phyloP scores from a whole-genome alignment of 1,284 basidiomycete species.

The Lignosus rhinocerotis region DNA sequence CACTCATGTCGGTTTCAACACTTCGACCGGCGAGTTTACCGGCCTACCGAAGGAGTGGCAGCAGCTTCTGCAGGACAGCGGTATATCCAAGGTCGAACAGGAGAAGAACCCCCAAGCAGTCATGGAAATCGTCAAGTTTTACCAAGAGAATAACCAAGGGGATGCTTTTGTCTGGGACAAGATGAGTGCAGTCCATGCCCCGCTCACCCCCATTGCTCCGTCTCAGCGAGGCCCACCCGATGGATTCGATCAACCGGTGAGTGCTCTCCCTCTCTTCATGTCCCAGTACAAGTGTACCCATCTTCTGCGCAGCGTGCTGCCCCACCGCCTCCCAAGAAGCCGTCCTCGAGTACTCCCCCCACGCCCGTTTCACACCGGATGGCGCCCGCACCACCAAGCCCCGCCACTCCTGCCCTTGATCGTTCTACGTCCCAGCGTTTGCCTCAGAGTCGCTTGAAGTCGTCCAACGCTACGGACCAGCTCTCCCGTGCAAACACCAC shows the following conservation, averaged over 20 bases:
- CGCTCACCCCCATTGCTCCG: constrained; percentile 16
- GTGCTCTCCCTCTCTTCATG: constrained; percentile 26
- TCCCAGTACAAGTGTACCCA: constrained; percentile 16
- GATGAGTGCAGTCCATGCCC: constrained; percentile 57
- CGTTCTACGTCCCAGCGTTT: constrained; percentile 74
- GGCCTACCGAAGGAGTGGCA: constrained; percentile 99
- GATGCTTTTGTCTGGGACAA: constrained; percentile 74
- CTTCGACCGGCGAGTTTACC: constrained; percentile 96
- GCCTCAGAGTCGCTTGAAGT: constrained; percentile 54
- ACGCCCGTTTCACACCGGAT: constrained; percentile 61
- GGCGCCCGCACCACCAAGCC: constrained; percentile 64
- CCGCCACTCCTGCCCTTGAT: constrained; percentile 63
- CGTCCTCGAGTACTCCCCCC: constrained; percentile 34
- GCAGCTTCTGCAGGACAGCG: constrained; percentile 93
- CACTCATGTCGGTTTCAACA: constrained; percentile 99
- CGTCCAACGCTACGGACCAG: constrained; percentile 48
- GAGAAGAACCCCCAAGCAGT: constrained; percentile 98
- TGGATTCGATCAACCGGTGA: constrained; percentile 51
- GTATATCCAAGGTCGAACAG: constrained; percentile 93
- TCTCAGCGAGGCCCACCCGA: constrained; percentile 34
- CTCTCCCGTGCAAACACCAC: constrained; percentile 70
- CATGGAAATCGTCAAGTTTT: constrained; percentile 99
- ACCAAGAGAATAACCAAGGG: constrained; percentile 81
- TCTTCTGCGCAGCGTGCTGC: constrained; percentile 40
- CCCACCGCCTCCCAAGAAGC: constrained; percentile 61